These are phyloP conservation scores for Gardenia jasminoides DNA, from an alignment of 257 asterid genomes.

Conservation along the genomic window DNA sequence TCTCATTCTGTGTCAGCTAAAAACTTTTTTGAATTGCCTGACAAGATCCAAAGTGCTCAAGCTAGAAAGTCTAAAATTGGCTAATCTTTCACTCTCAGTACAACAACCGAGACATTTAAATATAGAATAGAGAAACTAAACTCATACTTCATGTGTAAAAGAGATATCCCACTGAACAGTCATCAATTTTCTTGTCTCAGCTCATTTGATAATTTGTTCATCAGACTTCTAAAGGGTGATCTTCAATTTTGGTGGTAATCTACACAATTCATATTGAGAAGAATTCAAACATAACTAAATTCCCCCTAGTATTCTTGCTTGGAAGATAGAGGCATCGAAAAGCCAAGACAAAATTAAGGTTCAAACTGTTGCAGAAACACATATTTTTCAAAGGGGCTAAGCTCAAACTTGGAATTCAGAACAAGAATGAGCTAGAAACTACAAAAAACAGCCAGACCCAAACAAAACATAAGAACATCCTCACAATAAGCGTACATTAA, in stretches of 20 bases:
- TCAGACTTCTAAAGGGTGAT: not conserved
- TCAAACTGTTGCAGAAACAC: not conserved
- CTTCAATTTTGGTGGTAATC: not conserved
- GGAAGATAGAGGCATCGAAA: not conserved
- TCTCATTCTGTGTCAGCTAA: not conserved
- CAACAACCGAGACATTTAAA: not conserved
- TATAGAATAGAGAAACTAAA: not conserved
- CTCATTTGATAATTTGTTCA: not conserved
- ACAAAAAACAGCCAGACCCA: not conserved
- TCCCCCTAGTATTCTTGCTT: not conserved
- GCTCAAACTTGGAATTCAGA: not conserved
- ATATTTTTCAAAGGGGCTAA: not conserved
- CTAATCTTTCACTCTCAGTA: not conserved
- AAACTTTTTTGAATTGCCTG: not conserved
- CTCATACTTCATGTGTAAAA: not conserved
- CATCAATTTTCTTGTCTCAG: not conserved
- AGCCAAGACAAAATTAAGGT: not conserved
- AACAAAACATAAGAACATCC: not conserved
- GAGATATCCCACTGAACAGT: not conserved
- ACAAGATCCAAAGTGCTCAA: not conserved
- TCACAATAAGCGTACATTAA: not conserved
- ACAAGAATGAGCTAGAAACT: not conserved
- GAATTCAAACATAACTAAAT: not conserved
- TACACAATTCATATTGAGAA: not conserved
- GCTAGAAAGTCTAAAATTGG: not conserved